Base-by-base conservation (phyloP, 2,329 filamentous ascomycete genomes). In the Phoma herbarum region DNA sequence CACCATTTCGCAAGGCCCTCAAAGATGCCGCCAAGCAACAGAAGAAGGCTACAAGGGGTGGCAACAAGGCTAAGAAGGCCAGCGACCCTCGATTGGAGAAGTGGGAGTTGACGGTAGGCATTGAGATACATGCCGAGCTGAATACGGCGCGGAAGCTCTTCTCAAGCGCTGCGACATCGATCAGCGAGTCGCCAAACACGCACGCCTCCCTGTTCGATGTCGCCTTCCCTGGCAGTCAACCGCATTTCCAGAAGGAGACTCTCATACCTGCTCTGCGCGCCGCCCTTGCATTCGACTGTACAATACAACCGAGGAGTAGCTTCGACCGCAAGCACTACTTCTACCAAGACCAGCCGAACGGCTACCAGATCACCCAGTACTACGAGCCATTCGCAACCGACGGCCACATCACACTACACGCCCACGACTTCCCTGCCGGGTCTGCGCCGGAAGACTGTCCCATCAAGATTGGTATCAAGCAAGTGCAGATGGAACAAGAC, bases 291-390 rank as follows among this genome's bases (percentile, higher is more conserved):
- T 82, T 99, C 43, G 86, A 89, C 57, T 98, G 95, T 77, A 80
- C 88, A 1, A 85, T 98, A 51, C 90, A 96, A 73, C 82, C 79
- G 1, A 84, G 86, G 67, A 97, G 93, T 76, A 87, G 86, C 52
- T 99, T 97, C 79, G 95, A 99, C 77, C 85, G 95, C 63, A 99
- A 99, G 77, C 95, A 99, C 78, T 99, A 99, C 79, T 98, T 99
- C 78, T 97, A 97, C 82, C 96, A 95, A 86, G 95, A 99, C 77
- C 95, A 99, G 77, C 95, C 95, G 0, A 86, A 92, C 0, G 95
- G 95, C 0, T 99, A 99, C 77, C 95, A 99, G 77, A 96, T 99
- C 63, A 99, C 95, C 1, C 95, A 99, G 74, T 98, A 94, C 80
- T 97, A 98, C 76, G 82, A 83, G 81, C 86, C 87, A 0, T 88